A percentile compares a stretch with the other conserved stretches of the same genome.
These are phyloP conservation scores for Colletotrichum spaethianum DNA, from an alignment of 2,329 filamentous ascomycete genomes.

Conservation along the genomic window DNA sequence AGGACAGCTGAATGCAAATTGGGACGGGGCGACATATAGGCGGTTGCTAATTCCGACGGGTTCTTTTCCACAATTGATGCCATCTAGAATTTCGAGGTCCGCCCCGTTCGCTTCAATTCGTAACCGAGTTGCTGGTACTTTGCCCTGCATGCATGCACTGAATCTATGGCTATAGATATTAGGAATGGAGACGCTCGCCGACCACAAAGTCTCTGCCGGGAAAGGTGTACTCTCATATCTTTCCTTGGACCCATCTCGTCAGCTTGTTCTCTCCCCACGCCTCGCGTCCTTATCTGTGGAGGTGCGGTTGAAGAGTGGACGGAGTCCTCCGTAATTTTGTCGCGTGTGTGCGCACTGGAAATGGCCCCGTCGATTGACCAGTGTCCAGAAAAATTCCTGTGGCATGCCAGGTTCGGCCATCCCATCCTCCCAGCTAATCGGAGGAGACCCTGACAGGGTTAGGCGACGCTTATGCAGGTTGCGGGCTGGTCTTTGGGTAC, in stretches of 20 bases:
- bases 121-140: constrained; percentile 21
- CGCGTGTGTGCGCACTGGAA: constrained; percentile 16
- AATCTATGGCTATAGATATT: neutral
- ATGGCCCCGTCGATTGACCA: neutral
- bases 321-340: constrained; percentile 33
- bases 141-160: constrained; percentile 30
- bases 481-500: constrained; percentile 33
- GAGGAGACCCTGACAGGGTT: constrained; percentile 34
- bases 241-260: neutral
- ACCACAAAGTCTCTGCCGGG: neutral
- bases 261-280: neutral
- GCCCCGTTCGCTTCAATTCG: constrained; percentile 12
- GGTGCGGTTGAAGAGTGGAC: constrained; percentile 25
- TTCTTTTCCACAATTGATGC: neutral
- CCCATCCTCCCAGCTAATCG: constrained; percentile 32
- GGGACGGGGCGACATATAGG: neutral
- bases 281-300: constrained; percentile 28
- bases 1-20: neutral
- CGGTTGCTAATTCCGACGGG: constrained; percentile 16
- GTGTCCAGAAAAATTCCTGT: constrained; percentile 22
- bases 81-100: constrained; percentile 20
- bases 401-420: constrained; percentile 23
- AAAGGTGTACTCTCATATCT: constrained; percentile 18
- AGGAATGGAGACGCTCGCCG: constrained; percentile 1
- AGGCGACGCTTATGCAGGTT: constrained; percentile 41